Evolutionary conservation across 306 rosid species (phyloP).

Genomic region (peach (Prunus persica)): Prunus_persica_NCBIv2 NC_034012.1:4551001-4551500

Average conservation of each 20-base stretch:
- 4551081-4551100: slow-evolving; percentile 93
- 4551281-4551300: slow-evolving; percentile 91
- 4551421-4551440: slow-evolving; percentile 97
- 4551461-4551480: slow-evolving; percentile 88
- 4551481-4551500: slow-evolving; percentile 79
- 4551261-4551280: slow-evolving; percentile 96
- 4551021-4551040: slow-evolving; percentile 1
- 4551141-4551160: slow-evolving; percentile 98
- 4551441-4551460: slow-evolving; percentile 76
- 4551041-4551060: slow-evolving; percentile 21
- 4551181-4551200: slow-evolving; percentile 96
- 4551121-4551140: slow-evolving; percentile 97
- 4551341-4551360: slow-evolving; percentile 88
- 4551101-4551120: slow-evolving; percentile 78
- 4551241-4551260: slow-evolving; percentile 97
- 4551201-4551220: slow-evolving; percentile 83
- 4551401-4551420: slow-evolving; percentile 87
- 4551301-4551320: slow-evolving; percentile 95
- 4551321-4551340: slow-evolving; percentile 92
- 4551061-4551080: slow-evolving; percentile 40
- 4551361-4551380: slow-evolving; percentile 98
- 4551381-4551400: slow-evolving; percentile 90
- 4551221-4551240: slow-evolving; percentile 85
- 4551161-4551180: slow-evolving; percentile 99
- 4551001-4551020: background rate